Conservation (phyloP, 805 yeast species). For the Sporopachydermia quercuum region DNA sequence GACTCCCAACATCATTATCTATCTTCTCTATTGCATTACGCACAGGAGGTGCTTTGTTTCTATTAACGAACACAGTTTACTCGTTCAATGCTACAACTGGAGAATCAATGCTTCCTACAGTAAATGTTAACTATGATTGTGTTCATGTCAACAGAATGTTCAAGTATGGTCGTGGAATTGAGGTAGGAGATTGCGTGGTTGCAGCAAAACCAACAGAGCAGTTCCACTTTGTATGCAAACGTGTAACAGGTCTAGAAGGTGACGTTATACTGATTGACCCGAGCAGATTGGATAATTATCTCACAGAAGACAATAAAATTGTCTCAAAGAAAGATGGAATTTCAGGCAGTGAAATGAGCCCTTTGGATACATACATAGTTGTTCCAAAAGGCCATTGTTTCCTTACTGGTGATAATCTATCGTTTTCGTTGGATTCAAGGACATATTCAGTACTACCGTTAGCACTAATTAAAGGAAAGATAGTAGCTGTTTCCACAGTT, state of each 20-base stretch:
- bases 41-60: neutral
- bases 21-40: neutral
- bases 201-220: constrained; percentile 87
- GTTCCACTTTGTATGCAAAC: constrained; percentile 70
- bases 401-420: constrained; percentile 91
- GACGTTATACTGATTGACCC: constrained; percentile 77
- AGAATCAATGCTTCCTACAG: constrained; percentile 90
- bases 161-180: constrained; percentile 47
- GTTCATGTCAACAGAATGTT: constrained; percentile 59
- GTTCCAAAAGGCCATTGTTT: constrained; percentile 94
- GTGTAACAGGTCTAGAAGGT: constrained; percentile 95
- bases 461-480: constrained; percentile 78
- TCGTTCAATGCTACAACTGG: constrained; percentile 79
- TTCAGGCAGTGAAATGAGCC: constrained; percentile 19
- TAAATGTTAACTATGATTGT: constrained; percentile 59
- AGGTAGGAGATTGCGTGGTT: constrained; percentile 78
- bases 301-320: constrained; percentile 9
- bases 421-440: constrained; percentile 79
- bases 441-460: constrained; percentile 81
- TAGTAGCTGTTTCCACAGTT: constrained; percentile 39
- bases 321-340: neutral
- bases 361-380: constrained; percentile 38
- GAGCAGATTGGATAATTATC: constrained; percentile 20
- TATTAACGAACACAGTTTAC: constrained; percentile 22
- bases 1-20: neutral